phyloP scores from a whole-genome alignment of 352 stramenopile genomes.

The Pythium brachiatum region DNA sequence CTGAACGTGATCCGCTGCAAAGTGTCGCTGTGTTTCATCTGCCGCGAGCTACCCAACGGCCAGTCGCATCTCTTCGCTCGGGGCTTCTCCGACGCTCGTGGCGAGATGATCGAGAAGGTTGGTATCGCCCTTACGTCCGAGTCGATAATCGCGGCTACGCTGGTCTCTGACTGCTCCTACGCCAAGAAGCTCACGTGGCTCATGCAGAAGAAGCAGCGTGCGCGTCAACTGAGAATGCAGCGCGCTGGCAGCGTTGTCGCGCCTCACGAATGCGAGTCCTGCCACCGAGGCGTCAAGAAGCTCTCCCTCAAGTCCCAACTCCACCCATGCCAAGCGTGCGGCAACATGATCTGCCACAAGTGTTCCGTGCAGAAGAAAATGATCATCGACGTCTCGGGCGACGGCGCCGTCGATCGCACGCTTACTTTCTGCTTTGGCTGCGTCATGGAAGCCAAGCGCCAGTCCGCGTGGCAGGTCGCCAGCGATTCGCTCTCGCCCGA shows the following conservation, averaged over 20 bases:
- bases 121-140: constrained; percentile 40
- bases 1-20: constrained; percentile 41
- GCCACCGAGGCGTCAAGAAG: constrained; percentile 25
- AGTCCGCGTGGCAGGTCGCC: constrained; percentile 45
- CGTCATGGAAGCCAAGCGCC: constrained; percentile 44
- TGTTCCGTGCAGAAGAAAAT: constrained; percentile 60
- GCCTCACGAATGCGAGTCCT: constrained; percentile 26
- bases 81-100: constrained; percentile 47
- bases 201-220: constrained; percentile 34
- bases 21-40: constrained; percentile 52
- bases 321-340: constrained; percentile 44
- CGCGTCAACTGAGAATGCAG: constrained; percentile 8
- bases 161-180: constrained; percentile 48
- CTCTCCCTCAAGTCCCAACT: constrained; percentile 10
- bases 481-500: constrained; percentile 27
- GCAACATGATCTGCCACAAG: constrained; percentile 38
- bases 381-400: constrained; percentile 42
- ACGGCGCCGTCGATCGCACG: constrained; percentile 31
- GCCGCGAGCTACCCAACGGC: constrained; percentile 27
- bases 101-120: constrained; percentile 44
- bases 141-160: constrained; percentile 34
- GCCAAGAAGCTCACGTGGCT: constrained; percentile 63
- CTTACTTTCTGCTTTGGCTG: constrained; percentile 52
- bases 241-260: background rate
- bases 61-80: constrained; percentile 41